Evolutionary conservation across 78 protist genomes (phyloP), one percentile per base, ranked within the genome.

Genomic region (Pigoraptor vietnamica): DNA sequence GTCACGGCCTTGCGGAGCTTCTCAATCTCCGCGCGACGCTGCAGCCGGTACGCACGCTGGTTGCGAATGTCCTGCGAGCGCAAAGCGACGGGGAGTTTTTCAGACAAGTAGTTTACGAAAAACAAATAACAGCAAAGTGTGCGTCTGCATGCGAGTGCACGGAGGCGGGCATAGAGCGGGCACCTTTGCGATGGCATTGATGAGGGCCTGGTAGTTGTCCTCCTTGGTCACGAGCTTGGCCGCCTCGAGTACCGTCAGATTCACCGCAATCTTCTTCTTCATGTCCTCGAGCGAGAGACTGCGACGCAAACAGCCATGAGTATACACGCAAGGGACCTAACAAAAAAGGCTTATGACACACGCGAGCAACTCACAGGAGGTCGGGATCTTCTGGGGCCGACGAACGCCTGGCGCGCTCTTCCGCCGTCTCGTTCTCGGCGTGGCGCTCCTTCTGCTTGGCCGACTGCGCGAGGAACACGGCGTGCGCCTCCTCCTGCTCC

Each of bases 101-200:
- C 67, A n/a, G n/a, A n/a, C n/a, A n/a, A n/a, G n/a, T n/a, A n/a
- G n/a, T n/a, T n/a, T n/a, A 2, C 56, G 14, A 40, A 40, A 40
- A 40, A 40, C 2, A 40, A 40, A 40, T 2, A 19, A 40, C 25
- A 40, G 56, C 2, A 40, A 40, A 40, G 56, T n/a, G n/a, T n/a
- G n/a, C n/a, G n/a, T n/a, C n/a, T n/a, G n/a, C n/a, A n/a, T n/a
- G n/a, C n/a, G n/a, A n/a, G n/a, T n/a, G n/a, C 32, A 25, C 23
- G n/a, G 1, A 14, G 32, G 10, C 84, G 14, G 14, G 34, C 1
- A 79, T 19, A 25, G n/a, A 25, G 9, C 21, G 14, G 32, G 10
- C 6, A 40, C 90, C 91, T 56, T 89, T 21, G 91, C 91, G 1
- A 90, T 67, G 81, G 87, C 88, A 33, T 90, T 90, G 81, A 81